phyloP scores from a whole-genome alignment of 352 stramenopile genomes.

The Pseudoperonospora humuli region DNA sequence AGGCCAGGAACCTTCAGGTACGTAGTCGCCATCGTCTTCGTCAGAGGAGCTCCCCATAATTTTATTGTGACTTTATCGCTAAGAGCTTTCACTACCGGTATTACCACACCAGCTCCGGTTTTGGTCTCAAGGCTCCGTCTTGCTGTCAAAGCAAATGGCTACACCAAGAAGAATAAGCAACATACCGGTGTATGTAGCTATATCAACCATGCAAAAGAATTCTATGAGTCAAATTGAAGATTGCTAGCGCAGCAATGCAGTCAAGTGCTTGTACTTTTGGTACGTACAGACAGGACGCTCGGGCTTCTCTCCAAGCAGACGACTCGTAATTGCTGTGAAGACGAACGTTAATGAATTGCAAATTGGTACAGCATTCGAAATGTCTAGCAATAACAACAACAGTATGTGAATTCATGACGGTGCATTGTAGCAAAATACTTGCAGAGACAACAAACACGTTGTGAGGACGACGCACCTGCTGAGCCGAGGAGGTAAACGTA shows the following conservation, averaged over 20 bases:
- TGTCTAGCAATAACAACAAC: slow-evolving; percentile 32
- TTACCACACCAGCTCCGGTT: background rate
- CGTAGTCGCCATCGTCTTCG: slow-evolving; percentile 64
- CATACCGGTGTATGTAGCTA: slow-evolving; percentile 61
- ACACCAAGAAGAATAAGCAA: slow-evolving; percentile 52
- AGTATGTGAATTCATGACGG: background rate
- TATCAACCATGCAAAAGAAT: background rate
- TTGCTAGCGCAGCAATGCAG: background rate
- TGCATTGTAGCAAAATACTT: background rate
- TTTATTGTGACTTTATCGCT: background rate
- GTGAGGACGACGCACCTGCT: slow-evolving; percentile 28
- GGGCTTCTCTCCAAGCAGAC: slow-evolving; percentile 61
- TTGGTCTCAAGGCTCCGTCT: slow-evolving; percentile 11
- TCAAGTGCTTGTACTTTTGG: background rate
- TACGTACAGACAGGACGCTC: slow-evolving; percentile 60
- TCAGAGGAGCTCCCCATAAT: slow-evolving; percentile 52
- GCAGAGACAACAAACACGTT: background rate
- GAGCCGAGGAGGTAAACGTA: slow-evolving; percentile 78
- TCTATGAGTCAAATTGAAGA: no score
- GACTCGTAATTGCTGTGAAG: slow-evolving; percentile 79
- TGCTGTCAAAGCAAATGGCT: slow-evolving; percentile 62
- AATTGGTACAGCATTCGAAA: slow-evolving; percentile 81
- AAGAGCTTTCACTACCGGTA: background rate
- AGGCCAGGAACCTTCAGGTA: slow-evolving; percentile 34
- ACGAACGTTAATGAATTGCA: slow-evolving; percentile 86